These are phyloP conservation scores for Cucurbita pepo DNA, from an alignment of 306 rosid genomes.

Conservation along the genomic window DNA sequence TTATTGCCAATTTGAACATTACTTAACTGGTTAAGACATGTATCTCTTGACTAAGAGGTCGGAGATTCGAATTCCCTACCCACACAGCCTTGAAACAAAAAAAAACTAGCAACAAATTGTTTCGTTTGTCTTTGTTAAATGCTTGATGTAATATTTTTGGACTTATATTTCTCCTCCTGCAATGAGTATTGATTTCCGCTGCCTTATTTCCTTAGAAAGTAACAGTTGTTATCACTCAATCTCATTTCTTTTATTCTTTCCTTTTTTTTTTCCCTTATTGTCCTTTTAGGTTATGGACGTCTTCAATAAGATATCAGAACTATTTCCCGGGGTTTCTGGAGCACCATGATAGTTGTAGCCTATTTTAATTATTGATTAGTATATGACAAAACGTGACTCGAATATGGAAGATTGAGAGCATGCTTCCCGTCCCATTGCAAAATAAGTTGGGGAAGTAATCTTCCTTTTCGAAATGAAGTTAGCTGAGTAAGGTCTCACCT, in stretches of 20 bases:
- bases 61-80: background rate
- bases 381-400: background rate
- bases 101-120: background rate
- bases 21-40: background rate
- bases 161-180: background rate
- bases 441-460: background rate
- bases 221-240: background rate
- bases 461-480: background rate
- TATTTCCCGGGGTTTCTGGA: constrained; percentile 81
- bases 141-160: background rate
- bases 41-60: background rate
- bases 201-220: background rate
- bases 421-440: background rate
- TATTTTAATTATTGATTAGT: background rate
- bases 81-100: background rate
- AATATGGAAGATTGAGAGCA: constrained; percentile 1
- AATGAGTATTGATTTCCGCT: background rate
- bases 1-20: background rate
- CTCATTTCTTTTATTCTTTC: background rate
- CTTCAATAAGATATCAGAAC: constrained; percentile 83
- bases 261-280: background rate
- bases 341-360: constrained; percentile 32
- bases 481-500: background rate
- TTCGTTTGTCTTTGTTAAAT: background rate
- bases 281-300: constrained; percentile 73